Base-by-base conservation (phyloP, 1,284 basidiomycete species). In the Pseudozyma sp. region DNA sequence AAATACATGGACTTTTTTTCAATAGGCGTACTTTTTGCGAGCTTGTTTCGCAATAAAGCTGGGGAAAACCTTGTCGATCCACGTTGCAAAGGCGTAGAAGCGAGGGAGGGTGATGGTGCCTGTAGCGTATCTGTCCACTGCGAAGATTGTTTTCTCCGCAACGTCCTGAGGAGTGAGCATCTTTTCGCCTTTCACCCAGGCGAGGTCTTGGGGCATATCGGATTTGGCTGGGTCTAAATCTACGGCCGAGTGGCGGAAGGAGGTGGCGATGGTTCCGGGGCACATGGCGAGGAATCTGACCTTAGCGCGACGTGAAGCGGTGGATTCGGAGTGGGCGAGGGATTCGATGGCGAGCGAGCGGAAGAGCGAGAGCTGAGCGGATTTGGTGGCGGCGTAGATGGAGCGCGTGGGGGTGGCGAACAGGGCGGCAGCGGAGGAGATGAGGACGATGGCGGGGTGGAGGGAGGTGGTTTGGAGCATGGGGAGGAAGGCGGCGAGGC, bases 381-480 rank as follows among this genome's bases (percentile, higher is more conserved):
- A 87, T 84, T 97, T 97, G 5, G 92, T 92, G 0, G 93, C 90
- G 0, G 89, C 90, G 84, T 97, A 97, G 31, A 97, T 85, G 0
- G 92, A 87, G 16, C 94, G 90, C 0, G 92, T 94, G 0, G 94
- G 94, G 0, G 94, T 90, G 0, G 94, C 92, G 30, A 94, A 89
- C 8, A 92, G 87, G 0, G 92, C 90, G 3, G 91, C 94, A 5
- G 92, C 87, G 7, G 91, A 93, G 9, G 92, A 93, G 40, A 96
- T 86, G 54, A 94, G 89, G 40, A 92, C 89, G 43, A 96, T 87
- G 0, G 92, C 89, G 0, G 94, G 94, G 0, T 89, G 87, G 0
- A 78, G 64, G 0, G 93, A 95, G 0, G 90, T 89, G 17, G 87
- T 85, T 17, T 89, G 87, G 24, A 97, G 88, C 4, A 94, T 81